These are phyloP conservation scores for Monosporascus sp. DNA, from an alignment of 2,329 filamentous ascomycete genomes.

Conservation along the genomic window DNA sequence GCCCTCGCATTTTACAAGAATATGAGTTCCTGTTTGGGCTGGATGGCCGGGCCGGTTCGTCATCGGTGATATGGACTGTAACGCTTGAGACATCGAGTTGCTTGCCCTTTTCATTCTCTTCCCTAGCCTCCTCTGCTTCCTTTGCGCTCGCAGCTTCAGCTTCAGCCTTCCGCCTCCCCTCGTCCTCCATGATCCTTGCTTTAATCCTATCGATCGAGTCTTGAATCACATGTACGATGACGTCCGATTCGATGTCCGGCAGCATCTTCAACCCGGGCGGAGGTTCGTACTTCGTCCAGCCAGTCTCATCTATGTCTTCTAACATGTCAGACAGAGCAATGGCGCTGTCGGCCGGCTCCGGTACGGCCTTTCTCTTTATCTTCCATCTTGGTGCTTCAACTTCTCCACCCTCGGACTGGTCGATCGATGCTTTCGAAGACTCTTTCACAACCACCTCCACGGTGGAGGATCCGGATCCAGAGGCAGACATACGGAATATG, in stretches of 20 bases:
- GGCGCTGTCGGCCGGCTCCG: not conserved
- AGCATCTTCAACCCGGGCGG: slow-evolving; percentile 36
- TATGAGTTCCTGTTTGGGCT: not conserved
- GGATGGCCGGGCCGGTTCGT: not conserved
- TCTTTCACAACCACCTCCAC: not conserved
- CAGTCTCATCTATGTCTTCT: slow-evolving; percentile 25
- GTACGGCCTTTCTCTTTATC: slow-evolving; percentile 16
- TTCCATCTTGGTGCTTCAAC: slow-evolving; percentile 11
- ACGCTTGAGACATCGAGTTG: not conserved
- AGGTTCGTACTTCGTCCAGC: slow-evolving; percentile 44
- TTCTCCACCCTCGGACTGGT: slow-evolving; percentile 5
- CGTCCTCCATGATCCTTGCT: slow-evolving; percentile 28
- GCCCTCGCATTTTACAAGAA: not conserved
- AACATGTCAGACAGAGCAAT: slow-evolving; percentile 7
- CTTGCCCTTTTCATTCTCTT: slow-evolving; percentile 5
- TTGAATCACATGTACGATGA: slow-evolving; percentile 36
- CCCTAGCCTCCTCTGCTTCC: slow-evolving; percentile 15
- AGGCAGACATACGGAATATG: not conserved
- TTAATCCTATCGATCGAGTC: slow-evolving; percentile 42
- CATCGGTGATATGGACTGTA: not conserved
- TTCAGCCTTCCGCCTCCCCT: slow-evolving; percentile 26
- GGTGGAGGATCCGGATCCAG: not conserved
- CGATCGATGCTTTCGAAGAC: not conserved
- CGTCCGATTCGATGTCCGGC: slow-evolving; percentile 33
- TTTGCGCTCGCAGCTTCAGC: slow-evolving; percentile 16